A percentile compares a stretch with the other conserved stretches of the same genome.
Evolutionary conservation across 768 basidiomycete genomes (phyloP).

Genomic region (Zangia roseola): DNA sequence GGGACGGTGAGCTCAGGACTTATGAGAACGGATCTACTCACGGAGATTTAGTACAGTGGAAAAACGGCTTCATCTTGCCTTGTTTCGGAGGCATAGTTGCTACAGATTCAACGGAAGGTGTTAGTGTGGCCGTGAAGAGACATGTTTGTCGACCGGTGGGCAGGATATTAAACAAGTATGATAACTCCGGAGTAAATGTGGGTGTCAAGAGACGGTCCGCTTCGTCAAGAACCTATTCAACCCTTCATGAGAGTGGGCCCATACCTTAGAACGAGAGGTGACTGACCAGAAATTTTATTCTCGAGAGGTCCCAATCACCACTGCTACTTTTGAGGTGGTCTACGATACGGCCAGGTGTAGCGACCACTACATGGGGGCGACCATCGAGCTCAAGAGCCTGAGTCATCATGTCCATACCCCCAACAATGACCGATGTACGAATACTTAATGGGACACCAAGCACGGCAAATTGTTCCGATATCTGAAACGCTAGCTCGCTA

Average conservation of each 20-base stretch:
- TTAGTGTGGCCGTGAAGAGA: slow-evolving; percentile 94
- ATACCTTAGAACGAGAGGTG: neutral
- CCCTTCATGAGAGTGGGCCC: neutral
- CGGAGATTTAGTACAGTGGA: slow-evolving; percentile 76
- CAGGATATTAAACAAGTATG: slow-evolving; percentile 70
- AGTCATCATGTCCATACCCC: slow-evolving; percentile 97
- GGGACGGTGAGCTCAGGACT: neutral
- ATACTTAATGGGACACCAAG: slow-evolving; percentile 80
- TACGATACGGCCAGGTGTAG: slow-evolving; percentile 93
- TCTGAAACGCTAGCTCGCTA: slow-evolving; percentile 96
- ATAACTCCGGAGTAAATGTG: slow-evolving; percentile 85
- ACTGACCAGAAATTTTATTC: slow-evolving; percentile 81
- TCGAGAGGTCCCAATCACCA: slow-evolving; percentile 76
- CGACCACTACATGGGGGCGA: slow-evolving; percentile 90
- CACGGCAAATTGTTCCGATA: slow-evolving; percentile 93
- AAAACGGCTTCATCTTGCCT: slow-evolving; percentile 85
- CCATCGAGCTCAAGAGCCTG: slow-evolving; percentile 86
- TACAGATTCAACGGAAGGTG: slow-evolving; percentile 78
- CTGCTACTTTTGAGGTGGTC: slow-evolving; percentile 81
- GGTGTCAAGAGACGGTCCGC: slow-evolving; percentile 90
- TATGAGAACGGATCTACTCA: slow-evolving; percentile 35
- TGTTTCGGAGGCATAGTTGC: slow-evolving; percentile 68
- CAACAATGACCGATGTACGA: slow-evolving; percentile 86
- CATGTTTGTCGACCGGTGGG: slow-evolving; percentile 92
- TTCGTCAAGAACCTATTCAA: slow-evolving; percentile 83